Percentiles rank a stretch among this genome's conserved stretches.
Conservation (phyloP, 2,329 filamentous ascomycete species). For the Akanthomyces uredinophilus region DNA sequence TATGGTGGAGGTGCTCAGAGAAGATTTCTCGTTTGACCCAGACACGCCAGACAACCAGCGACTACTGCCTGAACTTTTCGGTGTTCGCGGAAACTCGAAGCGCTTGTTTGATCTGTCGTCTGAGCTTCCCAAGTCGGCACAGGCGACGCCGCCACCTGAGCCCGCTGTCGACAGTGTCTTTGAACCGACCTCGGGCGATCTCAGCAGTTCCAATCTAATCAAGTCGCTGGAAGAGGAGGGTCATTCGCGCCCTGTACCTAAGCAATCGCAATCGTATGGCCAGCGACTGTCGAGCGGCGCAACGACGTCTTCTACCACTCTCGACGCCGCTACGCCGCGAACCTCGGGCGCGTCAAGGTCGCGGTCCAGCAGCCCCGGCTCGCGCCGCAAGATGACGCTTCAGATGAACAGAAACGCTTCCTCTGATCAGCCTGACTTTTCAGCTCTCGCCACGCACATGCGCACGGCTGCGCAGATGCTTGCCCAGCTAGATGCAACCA, state of each 20-base stretch:
- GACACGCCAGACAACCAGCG: slow-evolving; percentile 67
- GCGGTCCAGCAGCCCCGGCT: slow-evolving; percentile 61
- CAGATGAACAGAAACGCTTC: slow-evolving; percentile 49
- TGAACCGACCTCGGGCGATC: slow-evolving; percentile 73
- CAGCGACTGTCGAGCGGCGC: slow-evolving; percentile 58
- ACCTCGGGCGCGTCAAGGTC: slow-evolving; percentile 65
- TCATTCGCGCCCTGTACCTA: slow-evolving; percentile 23
- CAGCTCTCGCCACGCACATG: slow-evolving; percentile 81
- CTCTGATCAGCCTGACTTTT: slow-evolving; percentile 71
- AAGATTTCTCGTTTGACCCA: slow-evolving; percentile 80
- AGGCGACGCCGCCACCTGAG: slow-evolving; percentile 37
- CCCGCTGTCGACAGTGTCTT: slow-evolving; percentile 67
- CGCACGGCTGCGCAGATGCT: slow-evolving; percentile 83
- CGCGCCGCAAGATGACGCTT: slow-evolving; percentile 56
- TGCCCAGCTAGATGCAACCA: slow-evolving; percentile 74
- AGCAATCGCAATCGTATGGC: slow-evolving; percentile 26
- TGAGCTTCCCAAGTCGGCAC: slow-evolving; percentile 55
- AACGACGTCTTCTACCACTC: slow-evolving; percentile 54
- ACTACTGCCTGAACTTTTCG: slow-evolving; percentile 53
- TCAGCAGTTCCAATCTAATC: slow-evolving; percentile 68
- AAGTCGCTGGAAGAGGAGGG: slow-evolving; percentile 51
- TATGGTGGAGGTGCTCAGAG: slow-evolving; percentile 76
- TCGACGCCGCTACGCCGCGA: slow-evolving; percentile 60
- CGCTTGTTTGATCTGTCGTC: slow-evolving; percentile 62
- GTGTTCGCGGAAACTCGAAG: slow-evolving; percentile 51